These are phyloP conservation scores for Achlya hypogyna DNA, from an alignment of 352 stramenopile species.

Conservation along the genomic window DNA sequence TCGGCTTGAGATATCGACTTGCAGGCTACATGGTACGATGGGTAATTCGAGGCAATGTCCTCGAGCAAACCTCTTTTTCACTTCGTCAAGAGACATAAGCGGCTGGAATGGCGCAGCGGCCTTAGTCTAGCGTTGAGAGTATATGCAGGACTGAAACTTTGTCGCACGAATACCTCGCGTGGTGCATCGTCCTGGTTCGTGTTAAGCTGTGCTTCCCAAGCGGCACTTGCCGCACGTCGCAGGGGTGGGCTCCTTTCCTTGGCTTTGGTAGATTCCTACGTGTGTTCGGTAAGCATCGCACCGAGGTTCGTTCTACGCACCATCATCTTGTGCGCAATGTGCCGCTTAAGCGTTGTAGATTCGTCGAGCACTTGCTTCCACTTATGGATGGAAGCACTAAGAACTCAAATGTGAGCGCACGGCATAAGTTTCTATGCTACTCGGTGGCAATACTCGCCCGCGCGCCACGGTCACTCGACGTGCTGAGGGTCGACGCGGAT, in stretches of 20 bases:
- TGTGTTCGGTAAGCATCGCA: neutral
- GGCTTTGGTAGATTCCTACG: conserved; percentile 2
- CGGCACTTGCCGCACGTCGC: neutral
- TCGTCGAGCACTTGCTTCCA: conserved; percentile 17
- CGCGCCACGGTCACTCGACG: neutral
- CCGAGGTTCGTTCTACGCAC: neutral
- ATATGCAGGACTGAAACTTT: no score
- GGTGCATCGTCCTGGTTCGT: conserved; percentile 12
- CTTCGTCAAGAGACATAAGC: conserved; percentile 27
- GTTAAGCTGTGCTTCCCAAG: neutral
- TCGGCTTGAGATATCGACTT: conserved; percentile 48
- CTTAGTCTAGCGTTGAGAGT: no score
- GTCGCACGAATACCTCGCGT: neutral
- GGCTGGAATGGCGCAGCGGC: conserved; percentile 3
- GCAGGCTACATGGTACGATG: conserved; percentile 26
- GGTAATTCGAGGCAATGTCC: neutral
- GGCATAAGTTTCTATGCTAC: neutral
- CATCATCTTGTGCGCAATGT: conserved; percentile 13
- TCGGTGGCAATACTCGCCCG: neutral
- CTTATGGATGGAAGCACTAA: conserved; percentile 7
- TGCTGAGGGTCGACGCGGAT: neutral
- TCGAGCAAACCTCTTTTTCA: conserved; percentile 34
- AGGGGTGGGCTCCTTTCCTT: neutral
- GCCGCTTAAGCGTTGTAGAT: conserved; percentile 9
- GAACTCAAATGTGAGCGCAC: neutral